Evolutionary conservation across 139 green algal species (phyloP).

Genomic region (Micromonas pusilla): DNA sequence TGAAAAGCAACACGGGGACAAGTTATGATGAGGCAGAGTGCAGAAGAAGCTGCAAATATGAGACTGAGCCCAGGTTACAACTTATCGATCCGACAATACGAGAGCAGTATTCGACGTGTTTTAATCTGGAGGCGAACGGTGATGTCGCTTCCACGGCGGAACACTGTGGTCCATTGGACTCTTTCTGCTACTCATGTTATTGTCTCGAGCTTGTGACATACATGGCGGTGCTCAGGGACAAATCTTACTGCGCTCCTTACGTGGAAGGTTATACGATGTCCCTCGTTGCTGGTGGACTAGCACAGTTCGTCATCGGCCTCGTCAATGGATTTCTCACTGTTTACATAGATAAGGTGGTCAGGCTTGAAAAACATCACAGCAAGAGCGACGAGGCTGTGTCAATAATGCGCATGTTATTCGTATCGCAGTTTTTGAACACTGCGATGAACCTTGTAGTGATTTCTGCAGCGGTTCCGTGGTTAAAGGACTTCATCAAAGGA

Average conservation of each 20-base stretch:
- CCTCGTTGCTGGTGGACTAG: not conserved
- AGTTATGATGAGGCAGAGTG: no score
- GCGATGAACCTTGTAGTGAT: constrained; percentile 50
- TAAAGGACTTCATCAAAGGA: not conserved
- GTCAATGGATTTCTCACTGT: not conserved
- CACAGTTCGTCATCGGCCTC: not conserved
- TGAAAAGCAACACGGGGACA: not conserved
- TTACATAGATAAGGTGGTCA: not conserved
- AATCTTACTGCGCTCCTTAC: not conserved
- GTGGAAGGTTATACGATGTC: not conserved
- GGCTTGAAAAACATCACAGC: constrained; percentile 43
- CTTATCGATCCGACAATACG: no score
- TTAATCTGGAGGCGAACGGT: no score
- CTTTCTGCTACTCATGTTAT: not conserved
- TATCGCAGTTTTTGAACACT: constrained; percentile 43
- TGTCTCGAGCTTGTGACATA: not conserved
- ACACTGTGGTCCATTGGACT: not conserved
- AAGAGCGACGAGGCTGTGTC: constrained; percentile 38
- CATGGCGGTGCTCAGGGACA: not conserved
- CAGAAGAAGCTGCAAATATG: no score
- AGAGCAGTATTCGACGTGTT: no score
- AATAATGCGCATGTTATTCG: constrained; percentile 38
- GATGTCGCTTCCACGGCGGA: not conserved
- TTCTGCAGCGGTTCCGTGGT: constrained; percentile 46
- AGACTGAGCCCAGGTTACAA: no score